These are phyloP conservation scores for Cordyceps javanica DNA, from an alignment of 2,329 filamentous ascomycete species.

Conservation along the genomic window DNA sequence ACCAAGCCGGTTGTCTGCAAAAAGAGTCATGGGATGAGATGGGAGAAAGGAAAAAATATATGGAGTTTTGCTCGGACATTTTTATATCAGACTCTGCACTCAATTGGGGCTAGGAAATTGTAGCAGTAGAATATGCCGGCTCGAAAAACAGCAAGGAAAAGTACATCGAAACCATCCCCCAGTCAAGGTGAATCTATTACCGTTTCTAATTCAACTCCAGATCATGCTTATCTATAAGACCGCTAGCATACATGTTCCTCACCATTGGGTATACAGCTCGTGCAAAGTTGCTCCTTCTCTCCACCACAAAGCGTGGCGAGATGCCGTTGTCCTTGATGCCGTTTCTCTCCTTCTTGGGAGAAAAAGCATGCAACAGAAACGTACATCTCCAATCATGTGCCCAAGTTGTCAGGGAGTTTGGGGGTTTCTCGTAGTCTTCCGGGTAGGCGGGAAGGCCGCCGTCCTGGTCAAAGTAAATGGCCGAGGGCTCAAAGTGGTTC, in stretches of 20 bases:
- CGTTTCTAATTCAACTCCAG: neutral
- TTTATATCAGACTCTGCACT: too few relatives aligned
- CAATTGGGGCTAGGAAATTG: too few relatives aligned
- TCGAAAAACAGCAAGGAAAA: too few relatives aligned
- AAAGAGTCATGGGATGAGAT: too few relatives aligned
- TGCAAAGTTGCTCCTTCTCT: constrained; percentile 21
- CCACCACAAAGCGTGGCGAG: constrained; percentile 18
- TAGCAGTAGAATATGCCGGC: too few relatives aligned
- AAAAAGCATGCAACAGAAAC: constrained; percentile 21
- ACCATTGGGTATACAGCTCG: constrained; percentile 19
- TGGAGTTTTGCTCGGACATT: too few relatives aligned
- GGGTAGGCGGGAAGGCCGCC: constrained; percentile 5
- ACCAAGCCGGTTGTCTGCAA: too few relatives aligned
- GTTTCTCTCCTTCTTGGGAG: constrained; percentile 5
- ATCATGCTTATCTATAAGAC: constrained; percentile 9
- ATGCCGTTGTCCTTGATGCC: constrained; percentile 12
- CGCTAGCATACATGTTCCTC: constrained; percentile 16
- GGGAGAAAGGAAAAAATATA: too few relatives aligned
- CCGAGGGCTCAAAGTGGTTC: constrained; percentile 14
- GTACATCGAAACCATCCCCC: too few relatives aligned
- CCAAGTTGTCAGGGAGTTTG: constrained; percentile 12
- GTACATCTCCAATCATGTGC: constrained; percentile 17
- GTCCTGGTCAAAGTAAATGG: neutral
- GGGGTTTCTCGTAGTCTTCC: constrained; percentile 4
- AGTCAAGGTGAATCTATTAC: too few relatives aligned